Evolutionary conservation across 352 stramenopile species (phyloP).

Genomic region (Ophiocytium majus): DNA sequence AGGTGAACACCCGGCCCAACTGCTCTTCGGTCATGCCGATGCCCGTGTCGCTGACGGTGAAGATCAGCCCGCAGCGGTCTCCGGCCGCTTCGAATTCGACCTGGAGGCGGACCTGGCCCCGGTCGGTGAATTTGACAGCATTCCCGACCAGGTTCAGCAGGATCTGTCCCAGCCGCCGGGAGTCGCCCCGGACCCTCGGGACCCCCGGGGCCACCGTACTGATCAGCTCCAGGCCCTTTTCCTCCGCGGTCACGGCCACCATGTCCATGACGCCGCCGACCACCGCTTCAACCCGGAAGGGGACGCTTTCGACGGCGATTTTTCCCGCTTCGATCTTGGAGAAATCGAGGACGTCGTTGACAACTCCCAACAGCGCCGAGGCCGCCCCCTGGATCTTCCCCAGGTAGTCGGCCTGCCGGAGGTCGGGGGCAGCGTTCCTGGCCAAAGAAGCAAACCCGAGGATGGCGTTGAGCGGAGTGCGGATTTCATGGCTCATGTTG

Average conservation of each 20-base stretch:
- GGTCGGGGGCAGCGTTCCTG: background rate
- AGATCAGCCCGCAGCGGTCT: background rate
- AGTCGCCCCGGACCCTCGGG: background rate
- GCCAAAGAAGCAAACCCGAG: background rate
- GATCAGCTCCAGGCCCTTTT: background rate
- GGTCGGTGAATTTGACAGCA: background rate
- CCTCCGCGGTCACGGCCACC: background rate
- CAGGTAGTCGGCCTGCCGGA: background rate
- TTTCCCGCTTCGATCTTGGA: conserved; percentile 9
- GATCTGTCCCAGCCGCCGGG: background rate
- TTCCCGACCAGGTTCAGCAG: background rate
- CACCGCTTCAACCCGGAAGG: background rate
- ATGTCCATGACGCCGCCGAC: background rate
- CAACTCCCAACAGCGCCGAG: background rate
- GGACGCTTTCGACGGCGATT: background rate
- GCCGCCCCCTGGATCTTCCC: background rate
- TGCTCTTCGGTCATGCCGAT: conserved; percentile 5
- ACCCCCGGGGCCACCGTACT: background rate
- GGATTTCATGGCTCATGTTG: too few species aligned
- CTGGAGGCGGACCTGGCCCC: background rate
- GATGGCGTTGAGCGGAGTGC: background rate
- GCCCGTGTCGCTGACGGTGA: conserved; percentile 1
- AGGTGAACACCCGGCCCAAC: background rate
- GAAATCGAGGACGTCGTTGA: background rate
- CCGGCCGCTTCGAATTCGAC: background rate